Conservation (phyloP, 202 grass and related monocot genomes). For the Elaeis oleifera region DNA sequence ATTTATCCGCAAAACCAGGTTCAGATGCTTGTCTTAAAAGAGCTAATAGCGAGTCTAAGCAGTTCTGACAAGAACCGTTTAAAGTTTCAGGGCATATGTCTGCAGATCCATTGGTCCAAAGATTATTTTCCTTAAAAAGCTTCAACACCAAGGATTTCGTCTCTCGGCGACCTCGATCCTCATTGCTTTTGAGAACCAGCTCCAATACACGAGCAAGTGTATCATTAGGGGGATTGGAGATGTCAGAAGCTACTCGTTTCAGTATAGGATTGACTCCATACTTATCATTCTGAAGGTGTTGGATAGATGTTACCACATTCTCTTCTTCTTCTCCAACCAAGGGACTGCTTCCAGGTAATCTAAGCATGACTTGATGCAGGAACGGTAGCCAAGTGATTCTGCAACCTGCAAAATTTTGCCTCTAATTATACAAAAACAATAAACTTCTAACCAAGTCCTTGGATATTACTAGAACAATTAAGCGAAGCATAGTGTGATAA, state of each 20-base stretch:
- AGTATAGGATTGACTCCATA: slow-evolving; percentile 27
- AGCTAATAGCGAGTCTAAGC: background rate
- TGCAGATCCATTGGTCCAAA: background rate
- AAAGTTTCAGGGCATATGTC: slow-evolving; percentile 10
- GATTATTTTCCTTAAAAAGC: slow-evolving; percentile 9
- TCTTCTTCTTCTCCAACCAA: slow-evolving; percentile 90
- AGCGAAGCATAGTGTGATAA: too few species aligned
- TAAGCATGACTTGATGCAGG: slow-evolving; percentile 69
- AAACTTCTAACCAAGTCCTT: background rate
- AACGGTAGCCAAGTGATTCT: slow-evolving; percentile 57
- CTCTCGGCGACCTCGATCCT: slow-evolving; percentile 3
- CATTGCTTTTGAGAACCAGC: slow-evolving; percentile 10
- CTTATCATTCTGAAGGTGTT: slow-evolving; percentile 45
- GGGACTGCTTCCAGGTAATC: slow-evolving; percentile 82
- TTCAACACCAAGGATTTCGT: slow-evolving; percentile 22
- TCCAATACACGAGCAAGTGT: slow-evolving; percentile 15
- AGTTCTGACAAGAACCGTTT: background rate
- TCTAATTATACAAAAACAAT: slow-evolving; percentile 21
- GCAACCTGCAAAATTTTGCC: slow-evolving; percentile 50
- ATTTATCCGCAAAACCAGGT: slow-evolving; percentile 3
- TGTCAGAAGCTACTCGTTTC: slow-evolving; percentile 8
- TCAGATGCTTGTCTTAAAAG: slow-evolving; percentile 11
- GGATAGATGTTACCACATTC: slow-evolving; percentile 63
- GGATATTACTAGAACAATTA: too few species aligned
- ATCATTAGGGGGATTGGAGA: slow-evolving; percentile 2